Conservation (phyloP, 495 filamentous ascomycete species). For the Lentithecium fluviatile region DNA sequence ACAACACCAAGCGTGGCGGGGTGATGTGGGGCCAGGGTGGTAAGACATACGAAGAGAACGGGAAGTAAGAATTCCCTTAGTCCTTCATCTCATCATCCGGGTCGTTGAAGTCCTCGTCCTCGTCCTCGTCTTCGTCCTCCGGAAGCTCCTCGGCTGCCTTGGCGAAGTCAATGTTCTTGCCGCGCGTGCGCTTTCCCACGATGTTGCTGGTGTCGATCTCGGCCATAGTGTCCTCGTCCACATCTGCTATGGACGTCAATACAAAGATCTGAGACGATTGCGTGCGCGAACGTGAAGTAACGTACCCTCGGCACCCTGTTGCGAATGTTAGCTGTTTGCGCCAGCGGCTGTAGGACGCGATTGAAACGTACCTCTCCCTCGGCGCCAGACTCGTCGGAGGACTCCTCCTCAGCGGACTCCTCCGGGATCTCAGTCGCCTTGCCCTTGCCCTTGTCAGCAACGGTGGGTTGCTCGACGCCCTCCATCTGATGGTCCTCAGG, state of each 20-base stretch:
- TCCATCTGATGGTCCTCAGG: constrained; percentile 33
- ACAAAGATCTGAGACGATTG: not conserved
- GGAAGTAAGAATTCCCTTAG: constrained; percentile 15
- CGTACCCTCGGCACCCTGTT: constrained; percentile 31
- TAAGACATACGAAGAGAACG: constrained; percentile 21
- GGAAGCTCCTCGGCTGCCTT: constrained; percentile 41
- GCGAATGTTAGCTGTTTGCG: constrained; percentile 22
- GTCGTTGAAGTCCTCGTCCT: constrained; percentile 43
- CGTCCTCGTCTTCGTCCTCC: constrained; percentile 43
- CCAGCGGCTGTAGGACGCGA: not conserved
- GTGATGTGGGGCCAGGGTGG: not conserved
- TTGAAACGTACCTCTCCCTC: constrained; percentile 37
- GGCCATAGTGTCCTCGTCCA: constrained; percentile 81
- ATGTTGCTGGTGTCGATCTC: constrained; percentile 90
- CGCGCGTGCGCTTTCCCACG: constrained; percentile 74
- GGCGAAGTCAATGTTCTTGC: constrained; percentile 47
- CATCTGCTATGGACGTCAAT: constrained; percentile 45
- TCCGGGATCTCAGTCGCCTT: constrained; percentile 41
- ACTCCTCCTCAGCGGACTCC: constrained; percentile 35
- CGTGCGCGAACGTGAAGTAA: not conserved
- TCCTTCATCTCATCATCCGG: constrained; percentile 43
- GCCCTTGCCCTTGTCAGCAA: constrained; percentile 47
- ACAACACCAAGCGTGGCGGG: not conserved
- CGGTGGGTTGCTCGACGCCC: constrained; percentile 29
- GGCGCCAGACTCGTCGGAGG: constrained; percentile 35